Evolutionary conservation across 2,329 filamentous ascomycete genomes (phyloP), one percentile per base, ranked within the genome.

Genomic region (Paecilomyces dactylethromorphus): DNA sequence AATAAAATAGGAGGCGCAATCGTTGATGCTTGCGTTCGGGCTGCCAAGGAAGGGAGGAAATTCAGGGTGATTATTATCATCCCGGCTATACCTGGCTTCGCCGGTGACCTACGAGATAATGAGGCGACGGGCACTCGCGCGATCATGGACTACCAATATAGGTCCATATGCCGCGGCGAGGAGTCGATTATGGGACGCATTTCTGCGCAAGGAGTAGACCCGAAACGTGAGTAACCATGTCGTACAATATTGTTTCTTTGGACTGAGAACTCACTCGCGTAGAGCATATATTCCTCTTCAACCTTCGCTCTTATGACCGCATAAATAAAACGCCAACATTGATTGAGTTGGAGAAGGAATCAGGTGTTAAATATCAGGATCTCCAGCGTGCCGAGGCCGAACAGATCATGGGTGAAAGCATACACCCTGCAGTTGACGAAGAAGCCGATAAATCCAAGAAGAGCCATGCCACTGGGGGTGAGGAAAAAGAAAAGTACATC

Each of bases 81-180:
- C 56, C 94, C 94, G 1, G 88, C 91, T 0, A 88, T 99, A 59
- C 93, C 94, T 7, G 94, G 93, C 0, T 99, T 99, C 67, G 92
- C 93, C 0, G 93, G 93, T 53, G 93, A 97, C 69, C 81, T 99
- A 31, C 82, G 92, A 58, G 86, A 92, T 12, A 87, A 90, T 66
- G 91, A 89, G 21, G 93, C 93, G 0, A 85, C 85, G 1, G 93
- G 93, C 10, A 97, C 93, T 0, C 79, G 91, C 54, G 93, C 92
- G 11, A 99, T 97, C 68, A 97, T 99, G 91, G 92, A 97, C 71
- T 97, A 96, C 69, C 94, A 97, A 71, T 99, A 94, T 81, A 96
- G 95, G 76, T 96, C 91, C 0, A 96, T 99, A 64, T 91, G 89
- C 69, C 88, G 94, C 52, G 94, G 94, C 5, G 88, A 95, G 63